Evolutionary conservation across 164 flowering plant species (phyloP), one percentile per base, ranked within the genome.

Genomic region (Vitis rotundifolia): DNA sequence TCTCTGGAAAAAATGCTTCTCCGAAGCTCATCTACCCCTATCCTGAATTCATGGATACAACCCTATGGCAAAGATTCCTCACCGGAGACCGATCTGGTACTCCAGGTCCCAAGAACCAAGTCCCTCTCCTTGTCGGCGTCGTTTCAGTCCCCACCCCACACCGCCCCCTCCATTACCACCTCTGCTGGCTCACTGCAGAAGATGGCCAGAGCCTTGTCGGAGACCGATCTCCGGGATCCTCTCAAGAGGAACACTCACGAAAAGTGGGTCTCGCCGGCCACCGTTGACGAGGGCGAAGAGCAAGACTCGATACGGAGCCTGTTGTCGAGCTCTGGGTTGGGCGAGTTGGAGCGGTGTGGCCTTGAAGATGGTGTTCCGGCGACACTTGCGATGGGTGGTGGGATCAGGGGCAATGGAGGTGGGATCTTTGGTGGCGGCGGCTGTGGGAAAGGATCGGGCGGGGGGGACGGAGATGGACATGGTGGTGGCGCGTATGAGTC

Each of bases 1-100:
- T 19, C 55, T 64, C 55, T 19, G 2, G 7, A 29, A 49, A 1
- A 1, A 47, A 84, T 84, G 85, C 67, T 80, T 44, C 69, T 84
- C 11, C 76, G 86, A 56, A 82, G 80, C 73, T 75, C 79, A 0
- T 82, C 88, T 1, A 61, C 86, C 1, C 86, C 82, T 31, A 69
- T 77, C 11, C 18, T 64, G 47, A 72, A 69, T 26, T 79, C 82
- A 58, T 79, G 76, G 82, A 51, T 73, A 1, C 77, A 60, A n/a
- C 66, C 64, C 31, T 47, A 5, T 60, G 44, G 1, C 47, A 28
- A 68, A 12, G 56, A 58, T 14, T 14, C 56, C 12, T 64, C 69
- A 19, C 70, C 80, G 47, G 76, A 73, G 51, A 56, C 72, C 11
- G 70, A 75, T 18, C 19, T 58, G 16, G 5, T 44, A 57, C 55